These are phyloP conservation scores for Rhodotorula sphaerocarpa DNA, from an alignment of 768 basidiomycete species.

Conservation along the genomic window DNA sequence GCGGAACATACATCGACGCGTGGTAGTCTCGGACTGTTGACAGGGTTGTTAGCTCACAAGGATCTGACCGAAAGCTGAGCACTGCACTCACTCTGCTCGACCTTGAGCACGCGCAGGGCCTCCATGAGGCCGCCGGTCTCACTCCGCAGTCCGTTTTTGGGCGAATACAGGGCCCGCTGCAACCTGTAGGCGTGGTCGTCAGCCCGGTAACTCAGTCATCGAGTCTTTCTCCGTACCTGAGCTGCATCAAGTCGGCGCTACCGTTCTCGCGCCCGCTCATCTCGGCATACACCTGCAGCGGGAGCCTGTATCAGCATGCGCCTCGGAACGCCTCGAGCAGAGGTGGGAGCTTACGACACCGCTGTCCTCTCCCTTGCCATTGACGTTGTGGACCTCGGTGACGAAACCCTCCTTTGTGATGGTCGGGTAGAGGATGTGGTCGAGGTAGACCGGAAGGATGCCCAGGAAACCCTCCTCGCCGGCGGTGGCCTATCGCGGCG, in stretches of 20 bases:
- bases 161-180: constrained; percentile 71
- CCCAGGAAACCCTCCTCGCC: constrained; percentile 69
- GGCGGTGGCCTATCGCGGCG: constrained; percentile 70
- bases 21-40: constrained; percentile 78
- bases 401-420: constrained; percentile 65
- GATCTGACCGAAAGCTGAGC: constrained; percentile 1
- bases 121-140: constrained; percentile 97
- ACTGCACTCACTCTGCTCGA: constrained; percentile 65
- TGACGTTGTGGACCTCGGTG: constrained; percentile 74
- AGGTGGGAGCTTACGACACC: constrained; percentile 59
- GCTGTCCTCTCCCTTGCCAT: constrained; percentile 78
- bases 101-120: constrained; percentile 70
- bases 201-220: background rate
- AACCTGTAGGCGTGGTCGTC: constrained; percentile 47
- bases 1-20: constrained; percentile 77
- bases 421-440: constrained; percentile 94
- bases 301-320: background rate
- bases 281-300: constrained; percentile 55
- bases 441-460: constrained; percentile 67
- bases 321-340: background rate
- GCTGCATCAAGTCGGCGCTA: constrained; percentile 77
- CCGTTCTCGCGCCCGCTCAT: constrained; percentile 97
- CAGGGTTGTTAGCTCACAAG: background rate
- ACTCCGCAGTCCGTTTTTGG: constrained; percentile 78
- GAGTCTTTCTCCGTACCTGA: constrained; percentile 52